Evolutionary conservation across 164 flowering plant species (phyloP).

Genomic region (Litsea cubeba): DNA sequence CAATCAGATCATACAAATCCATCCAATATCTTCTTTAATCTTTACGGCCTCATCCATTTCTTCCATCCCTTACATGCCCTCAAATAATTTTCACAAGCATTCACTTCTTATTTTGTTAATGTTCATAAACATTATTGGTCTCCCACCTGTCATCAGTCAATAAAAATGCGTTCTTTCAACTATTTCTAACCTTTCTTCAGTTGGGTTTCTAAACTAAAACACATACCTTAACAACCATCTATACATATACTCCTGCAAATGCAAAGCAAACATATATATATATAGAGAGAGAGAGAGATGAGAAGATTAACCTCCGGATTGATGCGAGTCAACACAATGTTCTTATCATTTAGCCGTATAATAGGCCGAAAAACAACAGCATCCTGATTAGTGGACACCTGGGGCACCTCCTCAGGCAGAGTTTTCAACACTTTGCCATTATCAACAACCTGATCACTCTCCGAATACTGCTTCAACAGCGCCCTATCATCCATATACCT

Average conservation of each 20-base stretch:
- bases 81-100: too few species aligned
- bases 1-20: too few species aligned
- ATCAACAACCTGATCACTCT: slow-evolving; percentile 65
- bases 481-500: slow-evolving; percentile 71
- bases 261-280: too few species aligned
- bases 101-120: too few species aligned
- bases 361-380: slow-evolving; percentile 59
- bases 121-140: too few species aligned
- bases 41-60: too few species aligned
- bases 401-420: slow-evolving; percentile 71
- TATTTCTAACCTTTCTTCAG: background rate
- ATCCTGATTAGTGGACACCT: slow-evolving; percentile 42
- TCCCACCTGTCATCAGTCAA: too few species aligned
- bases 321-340: slow-evolving; percentile 86
- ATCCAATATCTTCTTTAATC: too few species aligned
- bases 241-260: too few species aligned
- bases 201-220: background rate
- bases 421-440: slow-evolving; percentile 54
- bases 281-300: background rate
- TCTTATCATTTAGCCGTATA: slow-evolving; percentile 77
- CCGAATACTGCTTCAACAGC: slow-evolving; percentile 78
- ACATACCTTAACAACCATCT: background rate
- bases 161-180: background rate
- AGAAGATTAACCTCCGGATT: slow-evolving; percentile 80
- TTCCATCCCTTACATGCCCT: too few species aligned